Evolutionary conservation across 2,329 filamentous ascomycete genomes (phyloP).

Genomic region (Penicillium aurantiogriseum): DNA sequence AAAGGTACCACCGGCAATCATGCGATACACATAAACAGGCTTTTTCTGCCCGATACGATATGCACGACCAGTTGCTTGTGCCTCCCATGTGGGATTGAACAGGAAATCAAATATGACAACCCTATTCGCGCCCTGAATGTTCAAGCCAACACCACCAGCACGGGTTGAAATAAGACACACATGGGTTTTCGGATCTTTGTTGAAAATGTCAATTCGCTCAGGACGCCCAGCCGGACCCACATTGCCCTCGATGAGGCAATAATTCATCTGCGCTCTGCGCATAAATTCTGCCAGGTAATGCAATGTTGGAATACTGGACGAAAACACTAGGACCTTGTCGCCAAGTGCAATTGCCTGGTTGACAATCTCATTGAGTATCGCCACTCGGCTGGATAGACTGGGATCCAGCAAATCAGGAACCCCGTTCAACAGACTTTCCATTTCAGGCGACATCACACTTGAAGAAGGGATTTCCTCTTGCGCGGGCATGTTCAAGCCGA

Average conservation of each 20-base stretch:
- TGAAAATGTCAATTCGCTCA: constrained; percentile 66
- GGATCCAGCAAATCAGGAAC: constrained; percentile 43
- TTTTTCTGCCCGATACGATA: constrained; percentile 84
- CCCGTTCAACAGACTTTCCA: constrained; percentile 30
- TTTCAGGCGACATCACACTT: constrained; percentile 26
- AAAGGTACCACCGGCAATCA: constrained; percentile 74
- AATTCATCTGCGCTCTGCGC: constrained; percentile 45
- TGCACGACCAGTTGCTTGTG: constrained; percentile 81
- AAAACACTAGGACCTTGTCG: constrained; percentile 81
- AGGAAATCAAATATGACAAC: constrained; percentile 82
- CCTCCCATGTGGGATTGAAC: constrained; percentile 78
- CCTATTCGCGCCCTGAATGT: constrained; percentile 78
- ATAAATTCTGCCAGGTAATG: constrained; percentile 66
- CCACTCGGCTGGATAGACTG: constrained; percentile 65
- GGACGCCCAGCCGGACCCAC: constrained; percentile 61
- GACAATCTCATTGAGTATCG: constrained; percentile 67
- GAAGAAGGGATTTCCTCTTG: constrained; percentile 7
- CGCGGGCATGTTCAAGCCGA: neutral
- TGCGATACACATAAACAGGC: constrained; percentile 78
- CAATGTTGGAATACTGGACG: constrained; percentile 67
- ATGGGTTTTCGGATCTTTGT: constrained; percentile 49
- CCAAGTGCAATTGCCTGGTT: constrained; percentile 58
- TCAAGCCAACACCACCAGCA: constrained; percentile 79
- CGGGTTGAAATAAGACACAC: constrained; percentile 80
- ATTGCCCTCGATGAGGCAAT: constrained; percentile 66